phyloP scores from a whole-genome alignment of 1,284 basidiomycete species.

The Mycena sp. region DNA sequence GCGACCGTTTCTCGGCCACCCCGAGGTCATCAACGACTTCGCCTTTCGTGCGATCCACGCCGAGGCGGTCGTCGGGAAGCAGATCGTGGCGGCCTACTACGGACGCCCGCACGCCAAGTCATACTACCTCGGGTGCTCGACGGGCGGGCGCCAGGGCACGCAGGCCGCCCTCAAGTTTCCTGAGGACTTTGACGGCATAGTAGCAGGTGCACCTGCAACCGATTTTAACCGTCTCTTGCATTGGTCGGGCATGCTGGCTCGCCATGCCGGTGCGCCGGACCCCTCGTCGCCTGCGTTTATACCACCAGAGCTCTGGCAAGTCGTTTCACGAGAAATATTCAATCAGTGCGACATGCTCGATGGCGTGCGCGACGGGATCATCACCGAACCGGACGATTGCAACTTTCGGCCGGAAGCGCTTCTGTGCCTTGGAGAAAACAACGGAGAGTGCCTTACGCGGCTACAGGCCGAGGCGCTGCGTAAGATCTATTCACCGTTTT shows the following conservation, averaged over 20 bases:
- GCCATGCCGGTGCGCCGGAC: slow-evolving; percentile 15
- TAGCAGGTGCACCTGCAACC: slow-evolving; percentile 43
- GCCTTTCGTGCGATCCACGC: slow-evolving; percentile 40
- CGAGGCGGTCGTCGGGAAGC: slow-evolving; percentile 38
- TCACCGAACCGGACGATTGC: too few species aligned
- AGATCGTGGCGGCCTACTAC: slow-evolving; percentile 37
- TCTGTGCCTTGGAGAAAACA: slow-evolving; percentile 24
- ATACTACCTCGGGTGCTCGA: slow-evolving; percentile 44
- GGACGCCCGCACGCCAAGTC: slow-evolving; percentile 28
- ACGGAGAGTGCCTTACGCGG: slow-evolving; percentile 19
- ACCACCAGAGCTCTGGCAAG: slow-evolving; percentile 31
- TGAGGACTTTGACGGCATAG: slow-evolving; percentile 45
- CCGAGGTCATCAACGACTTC: slow-evolving; percentile 41
- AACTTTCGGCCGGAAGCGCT: slow-evolving; percentile 39
- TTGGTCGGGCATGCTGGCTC: slow-evolving; percentile 17
- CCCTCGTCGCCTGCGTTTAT: slow-evolving; percentile 25
- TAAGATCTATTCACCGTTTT: slow-evolving; percentile 27
- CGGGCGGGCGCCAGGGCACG: slow-evolving; percentile 41
- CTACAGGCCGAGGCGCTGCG: slow-evolving; percentile 27
- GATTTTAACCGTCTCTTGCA: slow-evolving; percentile 33
- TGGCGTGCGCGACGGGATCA: slow-evolving; percentile 45
- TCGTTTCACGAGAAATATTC: slow-evolving; percentile 39
- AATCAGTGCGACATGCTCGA: slow-evolving; percentile 47
- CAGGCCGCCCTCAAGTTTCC: slow-evolving; percentile 36
- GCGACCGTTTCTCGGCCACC: slow-evolving; percentile 32